Base-by-base conservation (phyloP, 495 filamentous ascomycete species). In the Aspergillus sparsus region DNA sequence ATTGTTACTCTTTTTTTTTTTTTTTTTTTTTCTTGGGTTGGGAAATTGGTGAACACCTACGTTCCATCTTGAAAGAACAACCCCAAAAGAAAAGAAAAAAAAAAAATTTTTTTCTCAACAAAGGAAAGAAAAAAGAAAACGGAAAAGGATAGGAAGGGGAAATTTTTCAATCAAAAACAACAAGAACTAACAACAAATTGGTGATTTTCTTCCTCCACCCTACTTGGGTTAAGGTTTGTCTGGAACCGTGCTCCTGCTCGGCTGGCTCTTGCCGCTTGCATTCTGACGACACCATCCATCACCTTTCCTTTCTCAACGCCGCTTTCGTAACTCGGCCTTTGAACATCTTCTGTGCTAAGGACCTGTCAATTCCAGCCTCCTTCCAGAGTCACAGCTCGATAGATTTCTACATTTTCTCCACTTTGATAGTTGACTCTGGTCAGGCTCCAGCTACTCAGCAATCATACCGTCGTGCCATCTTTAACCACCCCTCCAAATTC, bases 141-240 rank as follows among this genome's bases (percentile, higher is more conserved):
- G 7, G 36, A 4, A 52, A 49, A 21, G 16, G 50, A 50, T n/a
- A 33, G 21, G 18, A 39, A 55, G 55, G 60, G 53, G 42, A 53
- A 31, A 54, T 18, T 15, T 9, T 33, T 36, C 13, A 51, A 36
- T 21, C 36, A 42, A 61, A 58, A 53, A 37, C 18, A 62, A 35
- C 42, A 63, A 41, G 15, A 56, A 42, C 47, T n/a, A 34, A 53
- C 8, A 11, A 41, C 53, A 49, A 53, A n/a, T 47, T 55, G 54
- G 62, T 54, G 46, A 42, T 49, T 55, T 52, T 58, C 46, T 37
- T 63, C 56, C 60, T 36, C 44, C 44, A 21, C 15, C 54, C 55
- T 57, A 37, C 51, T 54, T 39, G 77, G 67, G 66, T 81, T 66
- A 60, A 73, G 68, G 62, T 74, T 76, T 63, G 74, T 66, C 61